phyloP scores from a whole-genome alignment of 2,329 filamentous ascomycete genomes.

The Epichloe gansuensis region DNA sequence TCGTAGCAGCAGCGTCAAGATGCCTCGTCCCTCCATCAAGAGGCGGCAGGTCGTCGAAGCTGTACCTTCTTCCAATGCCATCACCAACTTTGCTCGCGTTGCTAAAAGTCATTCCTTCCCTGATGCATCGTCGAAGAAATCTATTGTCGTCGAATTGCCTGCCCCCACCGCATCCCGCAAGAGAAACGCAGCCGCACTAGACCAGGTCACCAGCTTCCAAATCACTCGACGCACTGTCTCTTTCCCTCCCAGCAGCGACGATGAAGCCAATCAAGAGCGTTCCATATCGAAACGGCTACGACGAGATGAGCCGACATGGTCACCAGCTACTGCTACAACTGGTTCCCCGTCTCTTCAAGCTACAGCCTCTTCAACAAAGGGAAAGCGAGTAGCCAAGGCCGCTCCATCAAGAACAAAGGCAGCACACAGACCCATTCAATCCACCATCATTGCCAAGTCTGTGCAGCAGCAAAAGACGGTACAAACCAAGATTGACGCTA shows the following conservation, averaged over 20 bases:
- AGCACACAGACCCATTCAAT: constrained; percentile 19
- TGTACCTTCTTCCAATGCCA: constrained; percentile 15
- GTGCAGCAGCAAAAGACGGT: constrained; percentile 16
- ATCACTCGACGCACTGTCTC: constrained; percentile 17
- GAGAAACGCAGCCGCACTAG: constrained; percentile 21
- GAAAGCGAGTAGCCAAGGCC: constrained; percentile 19
- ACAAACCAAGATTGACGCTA: constrained; percentile 27
- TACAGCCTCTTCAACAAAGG: constrained; percentile 11
- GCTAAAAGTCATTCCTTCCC: constrained; percentile 27
- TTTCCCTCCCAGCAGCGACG: constrained; percentile 22
- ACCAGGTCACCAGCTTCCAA: constrained; percentile 14
- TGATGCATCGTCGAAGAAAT: constrained; percentile 22
- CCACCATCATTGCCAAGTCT: constrained; percentile 19
- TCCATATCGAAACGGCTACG: constrained; percentile 6
- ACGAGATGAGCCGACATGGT: constrained; percentile 12
- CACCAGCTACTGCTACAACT: neutral
- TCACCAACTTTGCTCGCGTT: constrained; percentile 33
- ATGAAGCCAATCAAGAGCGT: constrained; percentile 11
- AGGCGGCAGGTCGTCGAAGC: constrained; percentile 8
- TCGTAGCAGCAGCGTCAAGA: neutral
- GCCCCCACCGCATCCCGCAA: constrained; percentile 19
- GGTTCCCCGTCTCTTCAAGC: neutral
- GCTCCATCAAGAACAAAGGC: constrained; percentile 16
- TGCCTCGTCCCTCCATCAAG: constrained; percentile 5
- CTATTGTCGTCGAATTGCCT: constrained; percentile 14